Evolutionary conservation across 2,329 filamentous ascomycete species (phyloP).

Genomic region (Fusarium sp.): DNA sequence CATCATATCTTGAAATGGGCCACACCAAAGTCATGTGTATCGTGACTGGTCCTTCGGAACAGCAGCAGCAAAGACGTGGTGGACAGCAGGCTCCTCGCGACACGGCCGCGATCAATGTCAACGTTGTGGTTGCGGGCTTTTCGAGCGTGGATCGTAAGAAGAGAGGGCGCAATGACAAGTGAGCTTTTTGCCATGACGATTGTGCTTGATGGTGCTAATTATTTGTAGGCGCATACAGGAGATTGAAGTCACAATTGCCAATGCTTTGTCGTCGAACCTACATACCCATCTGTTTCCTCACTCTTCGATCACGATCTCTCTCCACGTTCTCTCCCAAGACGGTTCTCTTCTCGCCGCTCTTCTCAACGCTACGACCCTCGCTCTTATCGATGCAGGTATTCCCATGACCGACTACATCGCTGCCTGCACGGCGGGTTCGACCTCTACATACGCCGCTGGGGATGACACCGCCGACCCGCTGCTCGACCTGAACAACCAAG

Average conservation of each 20-base stretch:
- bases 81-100: conserved; percentile 62
- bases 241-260: conserved; percentile 82
- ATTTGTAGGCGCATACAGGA: conserved; percentile 78
- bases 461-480: conserved; percentile 81
- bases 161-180: conserved; percentile 83
- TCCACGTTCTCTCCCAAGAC: conserved; percentile 91
- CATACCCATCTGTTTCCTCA: conserved; percentile 92
- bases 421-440: conserved; percentile 88
- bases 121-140: conserved; percentile 88
- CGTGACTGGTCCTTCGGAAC: conserved; percentile 85
- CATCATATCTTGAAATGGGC: conserved; percentile 94
- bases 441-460: conserved; percentile 72
- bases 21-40: conserved; percentile 98
- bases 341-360: conserved; percentile 90
- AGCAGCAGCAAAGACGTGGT: conserved; percentile 52
- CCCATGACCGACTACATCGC: conserved; percentile 94
- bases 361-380: conserved; percentile 90
- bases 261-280: conserved; percentile 80
- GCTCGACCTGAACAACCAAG: conserved; percentile 81
- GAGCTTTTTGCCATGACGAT: conserved; percentile 48
- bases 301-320: conserved; percentile 82
- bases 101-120: conserved; percentile 76
- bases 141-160: conserved; percentile 87
- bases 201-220: not conserved
- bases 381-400: conserved; percentile 92